Conservation (phyloP, 139 green algal species). For the Micractinium conductrix region DNA sequence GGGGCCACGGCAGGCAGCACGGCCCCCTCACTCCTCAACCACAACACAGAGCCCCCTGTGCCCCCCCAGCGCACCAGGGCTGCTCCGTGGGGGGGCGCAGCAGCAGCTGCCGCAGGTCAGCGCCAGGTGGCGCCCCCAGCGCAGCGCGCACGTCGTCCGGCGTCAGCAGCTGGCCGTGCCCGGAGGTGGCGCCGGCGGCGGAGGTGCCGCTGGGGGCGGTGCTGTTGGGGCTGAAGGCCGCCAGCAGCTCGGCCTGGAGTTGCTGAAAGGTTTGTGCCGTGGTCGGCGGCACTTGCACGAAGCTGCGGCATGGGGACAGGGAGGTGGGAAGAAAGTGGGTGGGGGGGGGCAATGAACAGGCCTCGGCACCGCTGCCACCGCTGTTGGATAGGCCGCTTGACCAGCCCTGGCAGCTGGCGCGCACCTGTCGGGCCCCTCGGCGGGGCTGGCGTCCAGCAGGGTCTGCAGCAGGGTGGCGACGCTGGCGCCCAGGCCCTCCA, state of each 20-base stretch:
- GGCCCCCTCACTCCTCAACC: background rate
- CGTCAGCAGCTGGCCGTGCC: constrained; percentile 37
- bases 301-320: background rate
- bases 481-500: background rate
- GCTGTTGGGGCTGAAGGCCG: constrained; percentile 38
- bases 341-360: background rate
- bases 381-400: too few species aligned
- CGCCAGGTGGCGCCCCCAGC: background rate
- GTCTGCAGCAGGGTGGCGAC: background rate
- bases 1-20: background rate
- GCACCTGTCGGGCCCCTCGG: constrained; percentile 8
- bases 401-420: too few species aligned
- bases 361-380: too few species aligned
- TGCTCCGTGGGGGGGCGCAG: background rate
- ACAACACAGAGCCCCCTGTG: background rate
- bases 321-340: background rate
- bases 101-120: constrained; percentile 5
- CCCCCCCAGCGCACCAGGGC: background rate
- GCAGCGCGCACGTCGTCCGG: constrained; percentile 13
- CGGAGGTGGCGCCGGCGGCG: background rate
- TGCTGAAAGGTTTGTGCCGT: background rate
- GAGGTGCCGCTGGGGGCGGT: too few species aligned
- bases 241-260: constrained; percentile 39
- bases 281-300: background rate
- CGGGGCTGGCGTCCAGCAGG: background rate